These are phyloP conservation scores for Umbelopsis sp. DNA, from an alignment of 192 early-diverging fungal genomes.

Conservation along the genomic window DNA sequence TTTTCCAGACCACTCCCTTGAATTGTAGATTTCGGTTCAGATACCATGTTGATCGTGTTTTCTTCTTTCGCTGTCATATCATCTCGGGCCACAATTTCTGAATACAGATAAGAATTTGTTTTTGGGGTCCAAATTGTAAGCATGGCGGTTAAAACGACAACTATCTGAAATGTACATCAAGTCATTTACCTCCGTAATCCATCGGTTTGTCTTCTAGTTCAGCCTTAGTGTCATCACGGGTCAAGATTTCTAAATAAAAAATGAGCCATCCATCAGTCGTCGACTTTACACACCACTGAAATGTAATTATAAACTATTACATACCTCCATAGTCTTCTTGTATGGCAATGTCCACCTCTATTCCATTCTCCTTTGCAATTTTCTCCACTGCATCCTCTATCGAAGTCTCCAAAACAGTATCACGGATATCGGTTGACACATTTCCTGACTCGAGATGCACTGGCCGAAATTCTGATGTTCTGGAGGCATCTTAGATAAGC, in stretches of 20 bases:
- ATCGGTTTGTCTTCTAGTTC: no score
- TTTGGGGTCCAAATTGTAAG: no score
- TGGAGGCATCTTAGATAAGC: background rate
- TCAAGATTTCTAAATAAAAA: background rate
- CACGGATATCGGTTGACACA: background rate
- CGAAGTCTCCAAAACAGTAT: background rate
- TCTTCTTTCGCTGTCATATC: background rate
- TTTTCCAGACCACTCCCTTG: background rate
- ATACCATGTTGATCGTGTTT: background rate
- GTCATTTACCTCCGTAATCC: no score
- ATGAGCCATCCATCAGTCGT: no score
- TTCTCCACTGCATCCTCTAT: background rate
- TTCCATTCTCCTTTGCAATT: background rate
- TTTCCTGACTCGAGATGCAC: conserved; percentile 3
- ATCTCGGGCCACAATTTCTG: background rate
- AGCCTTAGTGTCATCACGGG: background rate
- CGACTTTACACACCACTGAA: no score
- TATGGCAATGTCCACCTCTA: background rate
- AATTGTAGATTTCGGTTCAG: background rate
- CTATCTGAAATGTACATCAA: no score
- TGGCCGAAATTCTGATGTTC: background rate
- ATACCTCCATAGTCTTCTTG: conserved; percentile 3
- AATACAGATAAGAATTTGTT: no score
- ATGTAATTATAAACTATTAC: no score
- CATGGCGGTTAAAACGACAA: no score